These are phyloP conservation scores for Viridothelium virens DNA, from an alignment of 495 filamentous ascomycete species.

Conservation along the genomic window DNA sequence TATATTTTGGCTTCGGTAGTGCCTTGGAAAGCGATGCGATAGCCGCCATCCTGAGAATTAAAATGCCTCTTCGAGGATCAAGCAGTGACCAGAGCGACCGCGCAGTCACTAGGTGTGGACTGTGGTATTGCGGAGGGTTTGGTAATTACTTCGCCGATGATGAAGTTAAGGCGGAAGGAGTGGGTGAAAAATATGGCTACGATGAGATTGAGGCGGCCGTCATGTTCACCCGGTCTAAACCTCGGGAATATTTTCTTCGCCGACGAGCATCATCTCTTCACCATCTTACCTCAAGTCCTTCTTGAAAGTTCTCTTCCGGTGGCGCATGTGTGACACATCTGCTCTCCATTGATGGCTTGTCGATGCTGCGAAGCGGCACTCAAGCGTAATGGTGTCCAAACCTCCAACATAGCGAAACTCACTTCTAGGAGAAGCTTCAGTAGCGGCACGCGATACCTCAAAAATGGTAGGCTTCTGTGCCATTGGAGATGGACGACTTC, in stretches of 20 bases:
- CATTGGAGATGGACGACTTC: too few relatives aligned
- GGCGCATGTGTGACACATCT: neutral
- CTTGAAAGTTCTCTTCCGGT: neutral
- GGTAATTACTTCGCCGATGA: neutral
- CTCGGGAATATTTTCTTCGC: neutral
- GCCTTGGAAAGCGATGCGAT: conserved; percentile 65
- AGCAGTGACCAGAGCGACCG: too few relatives aligned
- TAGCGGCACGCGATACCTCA: neutral
- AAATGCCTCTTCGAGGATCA: too few relatives aligned
- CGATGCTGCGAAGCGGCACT: neutral
- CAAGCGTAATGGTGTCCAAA: neutral
- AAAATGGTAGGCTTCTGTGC: neutral
- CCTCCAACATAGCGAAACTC: neutral
- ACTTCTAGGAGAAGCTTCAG: neutral
- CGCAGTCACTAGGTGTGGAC: too few relatives aligned
- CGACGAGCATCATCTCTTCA: neutral
- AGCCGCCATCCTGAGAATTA: conserved; percentile 19
- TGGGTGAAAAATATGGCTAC: neutral
- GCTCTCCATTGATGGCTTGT: conserved; percentile 1
- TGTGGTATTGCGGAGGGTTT: too few relatives aligned
- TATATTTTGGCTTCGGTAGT: conserved; percentile 84
- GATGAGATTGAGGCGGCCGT: neutral
- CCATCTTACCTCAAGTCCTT: too few relatives aligned
- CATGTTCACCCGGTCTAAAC: neutral
- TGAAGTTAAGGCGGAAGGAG: neutral